Evolutionary conservation across 2,329 filamentous ascomycete genomes (phyloP).

Genomic region (Fusarium udum): DNA sequence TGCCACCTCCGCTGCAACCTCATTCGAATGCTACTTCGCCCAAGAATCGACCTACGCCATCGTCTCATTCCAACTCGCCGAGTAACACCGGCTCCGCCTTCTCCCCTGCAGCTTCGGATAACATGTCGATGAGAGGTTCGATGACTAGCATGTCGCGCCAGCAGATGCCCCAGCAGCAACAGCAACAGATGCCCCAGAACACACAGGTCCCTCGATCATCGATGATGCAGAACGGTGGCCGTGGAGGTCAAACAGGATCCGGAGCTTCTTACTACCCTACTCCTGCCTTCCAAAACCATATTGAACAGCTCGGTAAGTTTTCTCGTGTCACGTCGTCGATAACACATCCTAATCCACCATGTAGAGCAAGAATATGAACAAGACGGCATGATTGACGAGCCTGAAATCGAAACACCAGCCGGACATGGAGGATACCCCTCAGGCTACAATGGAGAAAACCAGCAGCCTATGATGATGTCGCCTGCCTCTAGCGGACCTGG

Average conservation of each 20-base stretch:
- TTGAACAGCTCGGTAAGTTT: constrained; percentile 90
- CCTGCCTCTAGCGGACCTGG: constrained; percentile 52
- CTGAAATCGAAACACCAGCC: constrained; percentile 73
- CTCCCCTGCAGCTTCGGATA: constrained; percentile 58
- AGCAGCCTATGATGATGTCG: constrained; percentile 55
- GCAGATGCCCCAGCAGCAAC: constrained; percentile 45
- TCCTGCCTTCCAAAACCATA: constrained; percentile 87
- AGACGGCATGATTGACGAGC: constrained; percentile 86
- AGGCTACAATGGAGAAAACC: constrained; percentile 59
- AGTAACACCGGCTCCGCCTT: constrained; percentile 59
- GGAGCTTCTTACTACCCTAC: constrained; percentile 77
- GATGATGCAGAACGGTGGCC: constrained; percentile 50
- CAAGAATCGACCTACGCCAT: constrained; percentile 82
- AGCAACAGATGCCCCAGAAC: constrained; percentile 38
- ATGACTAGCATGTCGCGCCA: constrained; percentile 47
- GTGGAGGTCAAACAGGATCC: constrained; percentile 52
- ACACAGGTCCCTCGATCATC: constrained; percentile 44
- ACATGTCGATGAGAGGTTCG: constrained; percentile 55
- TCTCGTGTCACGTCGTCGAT: constrained; percentile 56
- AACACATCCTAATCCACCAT: constrained; percentile 72
- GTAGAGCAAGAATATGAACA: constrained; percentile 98
- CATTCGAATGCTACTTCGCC: constrained; percentile 70
- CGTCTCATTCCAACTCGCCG: constrained; percentile 75
- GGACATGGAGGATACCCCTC: constrained; percentile 73
- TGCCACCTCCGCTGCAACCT: constrained; percentile 57